These are phyloP conservation scores for Chaetomium strumarium DNA, from an alignment of 2,329 filamentous ascomycete species.

Conservation along the genomic window DNA sequence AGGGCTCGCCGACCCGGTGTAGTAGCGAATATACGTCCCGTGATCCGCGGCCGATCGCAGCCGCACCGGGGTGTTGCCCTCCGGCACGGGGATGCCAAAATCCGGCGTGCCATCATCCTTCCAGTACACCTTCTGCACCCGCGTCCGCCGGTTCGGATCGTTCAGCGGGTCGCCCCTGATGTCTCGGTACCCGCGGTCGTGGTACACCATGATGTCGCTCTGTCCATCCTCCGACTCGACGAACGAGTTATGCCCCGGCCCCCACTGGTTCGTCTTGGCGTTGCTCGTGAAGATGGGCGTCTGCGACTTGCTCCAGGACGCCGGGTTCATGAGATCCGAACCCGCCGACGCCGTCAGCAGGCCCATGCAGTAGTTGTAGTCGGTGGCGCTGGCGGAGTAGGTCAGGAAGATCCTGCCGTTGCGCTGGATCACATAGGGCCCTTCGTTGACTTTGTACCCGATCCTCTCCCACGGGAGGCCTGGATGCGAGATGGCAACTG, in stretches of 20 bases:
- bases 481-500: conserved; percentile 20
- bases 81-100: conserved; percentile 27
- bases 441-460: conserved; percentile 24
- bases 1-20: conserved; percentile 2
- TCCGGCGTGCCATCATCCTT: conserved; percentile 27
- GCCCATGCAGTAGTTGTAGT: conserved; percentile 29
- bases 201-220: conserved; percentile 28
- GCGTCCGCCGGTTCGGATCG: conserved; percentile 25
- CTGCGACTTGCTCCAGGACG: conserved; percentile 25
- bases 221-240: conserved; percentile 28
- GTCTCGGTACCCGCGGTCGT: conserved; percentile 26
- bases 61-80: conserved; percentile 22
- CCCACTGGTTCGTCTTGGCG: conserved; percentile 25
- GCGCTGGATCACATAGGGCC: conserved; percentile 17
- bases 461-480: conserved; percentile 19
- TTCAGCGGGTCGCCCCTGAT: conserved; percentile 28
- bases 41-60: conserved; percentile 16
- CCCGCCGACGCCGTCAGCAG: conserved; percentile 20
- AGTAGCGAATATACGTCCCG: conserved; percentile 17
- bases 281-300: conserved; percentile 28
- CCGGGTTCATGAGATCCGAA: conserved; percentile 24
- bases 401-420: conserved; percentile 22
- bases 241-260: conserved; percentile 29
- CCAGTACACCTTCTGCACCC: conserved; percentile 31
- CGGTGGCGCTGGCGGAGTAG: conserved; percentile 24